Base-by-base conservation (phyloP, 805 yeast species). In the Myxozyma udenii region DNA sequence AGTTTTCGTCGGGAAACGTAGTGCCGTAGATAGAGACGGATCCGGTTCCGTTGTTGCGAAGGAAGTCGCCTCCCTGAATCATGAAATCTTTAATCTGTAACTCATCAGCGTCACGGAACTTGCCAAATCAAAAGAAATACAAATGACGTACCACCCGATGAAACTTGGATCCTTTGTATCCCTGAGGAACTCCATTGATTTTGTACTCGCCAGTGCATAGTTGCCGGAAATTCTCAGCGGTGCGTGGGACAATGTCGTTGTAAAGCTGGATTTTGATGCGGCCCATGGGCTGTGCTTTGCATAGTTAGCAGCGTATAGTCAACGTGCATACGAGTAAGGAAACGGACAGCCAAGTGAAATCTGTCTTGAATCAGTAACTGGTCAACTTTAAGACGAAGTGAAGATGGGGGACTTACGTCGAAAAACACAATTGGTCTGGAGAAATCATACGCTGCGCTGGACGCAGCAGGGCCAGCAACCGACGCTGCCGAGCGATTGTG, bases 191-290 rank as follows among this genome's bases (percentile, higher is more conserved):
- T 1, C 68, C 67, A 41, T 67, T 62, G 44, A 69, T 68, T 21
- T 68, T 58, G 58, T 68, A 67, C 52, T 77, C 80, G 4, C 80
- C 80, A 0, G 79, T 77, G 61, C 80, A 77, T 50, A 76, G 72
- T 57, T 76, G 80, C 25, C 81, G 66, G 61, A 78, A 77, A 61
- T 78, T 78, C 55, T 78, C 81, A 18, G 71, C 55, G 0, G 82
- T 77, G 64, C 61, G 64, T 1, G 81, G 80, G 11, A 75, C 61
- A 18, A 65, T 61, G 5, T 69, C 70, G 4, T 70, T 65, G 58
- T 64, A 75, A 11, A 78, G 66, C 60, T 72, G 68, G 39, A 77
- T 70, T 60, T 77, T 76, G 51, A 78, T 65, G 26, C 81, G 58
- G 1, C 80, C 80, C 30, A 71, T 48, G 1, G 57, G 56, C 41